Base-by-base conservation (phyloP, 345 rosid genomes). In the Populus ilicifolia region DNA sequence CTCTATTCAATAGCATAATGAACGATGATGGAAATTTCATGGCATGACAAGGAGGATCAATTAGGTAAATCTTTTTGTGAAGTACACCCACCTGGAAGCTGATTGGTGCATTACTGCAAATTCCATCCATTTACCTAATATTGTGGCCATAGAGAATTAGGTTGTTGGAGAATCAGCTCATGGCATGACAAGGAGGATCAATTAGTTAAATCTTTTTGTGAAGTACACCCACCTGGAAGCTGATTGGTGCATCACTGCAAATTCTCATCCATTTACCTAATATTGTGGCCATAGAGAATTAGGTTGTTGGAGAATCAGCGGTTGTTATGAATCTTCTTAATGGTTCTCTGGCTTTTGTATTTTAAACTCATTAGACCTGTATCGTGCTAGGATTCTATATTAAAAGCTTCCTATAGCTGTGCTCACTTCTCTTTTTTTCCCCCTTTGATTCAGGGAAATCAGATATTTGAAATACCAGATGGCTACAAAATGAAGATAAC, bases 391-490 rank as follows among this genome's bases (percentile, higher is more conserved):
- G 2, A 62, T 69, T 62, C 18, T 14, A 2, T 46, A 6, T 43
- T 8, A 43, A 63, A 50, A 69, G 30, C 25, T 62, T 54, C 21
- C 38, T 33, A 36, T 36, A n/a, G 11, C 38, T 18, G 1, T 69
- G 12, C 29, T 75, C 18, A 50, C 23, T 59, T 27, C 36, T 33
- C 35, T 54, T 41, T n/a, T 8, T 66, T 69, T 65, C 52, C 70
- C 2, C 48, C 7, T 21, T 25, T 61, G 20, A 63, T 41, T n/a
- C 91, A 93, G 99, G 98, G 98, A 75, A 85, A 89, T 89, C 94
- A 88, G 82, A 85, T 82, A 61, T 95, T 89, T 83, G 96, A 93
- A 86, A 98, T 95, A 78, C 99, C 97, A 2, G 88, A 90, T 82
- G 92, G 93, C 74, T 87, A 90, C 78, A 88, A 68, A 85, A 62